phyloP scores from a whole-genome alignment of 352 stramenopile species.

The Pythium aquatile region DNA sequence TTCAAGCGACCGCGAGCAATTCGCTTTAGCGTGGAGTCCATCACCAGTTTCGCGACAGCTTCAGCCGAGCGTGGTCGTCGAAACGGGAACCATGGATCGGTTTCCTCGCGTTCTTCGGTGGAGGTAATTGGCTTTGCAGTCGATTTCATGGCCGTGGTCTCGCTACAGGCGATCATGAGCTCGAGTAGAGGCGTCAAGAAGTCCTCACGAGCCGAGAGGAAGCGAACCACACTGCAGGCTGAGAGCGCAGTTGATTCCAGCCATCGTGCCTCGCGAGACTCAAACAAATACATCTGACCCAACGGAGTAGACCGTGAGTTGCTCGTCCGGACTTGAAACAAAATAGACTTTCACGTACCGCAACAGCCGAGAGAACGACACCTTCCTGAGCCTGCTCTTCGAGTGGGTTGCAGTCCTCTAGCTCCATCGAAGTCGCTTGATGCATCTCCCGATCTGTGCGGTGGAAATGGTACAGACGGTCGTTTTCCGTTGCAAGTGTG shows the following conservation, averaged over 20 bases:
- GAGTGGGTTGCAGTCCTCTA: conserved; percentile 18
- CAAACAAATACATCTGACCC: conserved; percentile 11
- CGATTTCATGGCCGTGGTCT: not conserved
- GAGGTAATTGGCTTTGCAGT: not conserved
- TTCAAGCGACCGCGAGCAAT: conserved; percentile 10
- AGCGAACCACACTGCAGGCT: not conserved
- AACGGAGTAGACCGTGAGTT: not conserved
- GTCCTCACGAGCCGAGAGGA: not conserved
- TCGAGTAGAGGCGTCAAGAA: not conserved
- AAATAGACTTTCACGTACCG: not conserved
- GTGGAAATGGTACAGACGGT: conserved; percentile 6
- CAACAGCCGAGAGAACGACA: conserved; percentile 8
- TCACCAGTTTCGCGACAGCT: conserved; percentile 27
- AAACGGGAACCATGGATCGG: conserved; percentile 51
- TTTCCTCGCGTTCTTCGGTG: conserved; percentile 17
- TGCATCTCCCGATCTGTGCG: not conserved
- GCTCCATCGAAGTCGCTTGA: not conserved
- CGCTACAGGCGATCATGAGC: not conserved
- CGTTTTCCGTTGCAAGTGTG: conserved; percentile 4
- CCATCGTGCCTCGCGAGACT: not conserved
- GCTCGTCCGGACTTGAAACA: not conserved
- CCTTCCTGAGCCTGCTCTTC: conserved; percentile 12
- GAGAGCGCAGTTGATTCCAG: not conserved
- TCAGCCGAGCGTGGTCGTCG: conserved; percentile 22
- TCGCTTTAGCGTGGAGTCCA: conserved; percentile 19